These are phyloP conservation scores for Barbatosphaeria neglecta DNA, from an alignment of 495 filamentous ascomycete genomes.

Conservation along the genomic window DNA sequence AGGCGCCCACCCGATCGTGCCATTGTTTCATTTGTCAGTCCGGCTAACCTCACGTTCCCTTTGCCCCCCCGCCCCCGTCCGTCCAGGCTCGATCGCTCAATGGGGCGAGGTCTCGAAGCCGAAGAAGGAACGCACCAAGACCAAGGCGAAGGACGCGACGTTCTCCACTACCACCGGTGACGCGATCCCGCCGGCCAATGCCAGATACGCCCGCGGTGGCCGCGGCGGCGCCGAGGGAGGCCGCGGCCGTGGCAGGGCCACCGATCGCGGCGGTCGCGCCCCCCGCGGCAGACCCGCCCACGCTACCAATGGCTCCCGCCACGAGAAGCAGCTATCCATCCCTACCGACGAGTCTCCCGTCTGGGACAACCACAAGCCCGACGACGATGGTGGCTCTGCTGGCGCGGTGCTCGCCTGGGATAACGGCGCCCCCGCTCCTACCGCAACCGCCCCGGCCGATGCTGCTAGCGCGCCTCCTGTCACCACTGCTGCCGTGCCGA, in stretches of 20 bases:
- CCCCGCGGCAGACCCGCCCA: slow-evolving; percentile 36
- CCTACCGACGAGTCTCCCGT: slow-evolving; percentile 35
- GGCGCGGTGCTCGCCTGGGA: slow-evolving; percentile 10
- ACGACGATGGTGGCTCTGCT: slow-evolving; percentile 15
- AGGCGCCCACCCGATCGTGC: neutral
- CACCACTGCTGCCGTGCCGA: slow-evolving; percentile 12
- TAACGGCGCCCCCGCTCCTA: slow-evolving; percentile 9
- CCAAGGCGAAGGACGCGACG: slow-evolving; percentile 68
- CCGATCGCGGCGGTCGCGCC: slow-evolving; percentile 59
- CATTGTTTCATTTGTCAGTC: slow-evolving; percentile 4
- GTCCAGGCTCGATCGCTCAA: slow-evolving; percentile 71
- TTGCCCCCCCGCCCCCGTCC: too few relatives aligned
- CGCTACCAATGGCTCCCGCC: slow-evolving; percentile 36
- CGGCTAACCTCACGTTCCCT: slow-evolving; percentile 13
- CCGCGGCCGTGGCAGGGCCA: slow-evolving; percentile 60
- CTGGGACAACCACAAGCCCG: slow-evolving; percentile 24
- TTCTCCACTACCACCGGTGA: slow-evolving; percentile 41
- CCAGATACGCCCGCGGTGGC: slow-evolving; percentile 43
- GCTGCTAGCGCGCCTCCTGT: slow-evolving; percentile 10
- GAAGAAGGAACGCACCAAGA: slow-evolving; percentile 66
- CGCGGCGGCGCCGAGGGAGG: slow-evolving; percentile 56
- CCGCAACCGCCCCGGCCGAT: slow-evolving; percentile 10
- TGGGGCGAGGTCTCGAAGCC: slow-evolving; percentile 95
- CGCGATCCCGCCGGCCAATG: slow-evolving; percentile 26
- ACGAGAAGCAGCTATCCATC: slow-evolving; percentile 38